Percentiles rank a stretch among this genome's conserved stretches.
Conservation (phyloP, 768 basidiomycete genomes). For the Infundibulicybe gibba region DNA sequence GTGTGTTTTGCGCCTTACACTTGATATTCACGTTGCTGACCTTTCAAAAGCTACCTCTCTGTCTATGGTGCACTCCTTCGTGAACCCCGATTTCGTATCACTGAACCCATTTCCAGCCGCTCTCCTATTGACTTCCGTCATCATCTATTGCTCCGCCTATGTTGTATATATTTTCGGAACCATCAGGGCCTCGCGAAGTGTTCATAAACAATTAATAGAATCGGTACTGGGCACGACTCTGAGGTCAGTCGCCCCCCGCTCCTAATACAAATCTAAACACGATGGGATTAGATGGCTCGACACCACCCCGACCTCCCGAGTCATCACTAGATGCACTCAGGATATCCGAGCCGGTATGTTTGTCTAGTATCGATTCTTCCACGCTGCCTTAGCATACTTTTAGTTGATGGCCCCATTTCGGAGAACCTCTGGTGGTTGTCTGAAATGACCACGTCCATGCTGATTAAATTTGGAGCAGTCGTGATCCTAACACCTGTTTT, state of each 20-base stretch:
- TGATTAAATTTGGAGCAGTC: slow-evolving; percentile 40
- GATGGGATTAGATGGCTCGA: slow-evolving; percentile 39
- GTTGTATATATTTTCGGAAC: slow-evolving; percentile 43
- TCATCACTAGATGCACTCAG: slow-evolving; percentile 64
- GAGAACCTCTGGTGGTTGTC: slow-evolving; percentile 21
- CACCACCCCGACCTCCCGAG: slow-evolving; percentile 43
- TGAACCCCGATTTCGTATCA: neutral
- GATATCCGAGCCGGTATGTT: slow-evolving; percentile 46
- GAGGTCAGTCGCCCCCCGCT: slow-evolving; percentile 31
- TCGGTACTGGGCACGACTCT: slow-evolving; percentile 59
- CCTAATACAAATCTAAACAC: neutral
- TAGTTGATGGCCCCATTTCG: slow-evolving; percentile 46
- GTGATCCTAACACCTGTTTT: slow-evolving; percentile 43
- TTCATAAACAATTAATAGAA: slow-evolving; percentile 49
- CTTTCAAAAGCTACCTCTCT: slow-evolving; percentile 40
- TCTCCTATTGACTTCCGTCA: slow-evolving; percentile 25
- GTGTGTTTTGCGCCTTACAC: slow-evolving; percentile 23
- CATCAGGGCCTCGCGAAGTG: slow-evolving; percentile 48
- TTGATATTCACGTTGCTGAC: no score
- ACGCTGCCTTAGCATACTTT: slow-evolving; percentile 27
- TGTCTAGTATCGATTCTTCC: slow-evolving; percentile 21
- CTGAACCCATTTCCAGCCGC: slow-evolving; percentile 9
- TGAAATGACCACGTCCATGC: slow-evolving; percentile 27
- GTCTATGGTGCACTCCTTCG: slow-evolving; percentile 25
- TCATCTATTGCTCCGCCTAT: slow-evolving; percentile 28